Base-by-base conservation (phyloP, 1,284 basidiomycete species). In the Retiboletus fuscus region DNA sequence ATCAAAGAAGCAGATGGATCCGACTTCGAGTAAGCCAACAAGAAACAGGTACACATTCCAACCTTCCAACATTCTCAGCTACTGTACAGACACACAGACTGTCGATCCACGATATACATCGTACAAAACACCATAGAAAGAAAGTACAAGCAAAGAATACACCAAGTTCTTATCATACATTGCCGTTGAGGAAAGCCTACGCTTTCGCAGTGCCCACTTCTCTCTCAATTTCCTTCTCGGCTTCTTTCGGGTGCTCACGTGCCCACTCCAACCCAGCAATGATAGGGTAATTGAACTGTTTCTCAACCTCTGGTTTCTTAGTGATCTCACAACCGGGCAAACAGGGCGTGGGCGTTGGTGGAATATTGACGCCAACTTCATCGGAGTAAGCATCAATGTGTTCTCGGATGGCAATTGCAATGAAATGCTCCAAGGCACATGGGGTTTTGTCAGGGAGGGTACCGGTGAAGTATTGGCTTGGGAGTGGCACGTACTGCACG, bases 251-350 rank as follows among this genome's bases (percentile, higher is more conserved):
- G 34, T 71, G 43, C 61, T 72, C 70, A 11, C 22, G 41, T n/a
- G 43, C 70, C 71, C 71, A 70, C 39, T 75, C 65, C 3, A 69
- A 61, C 12, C 71, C 58, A 5, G 43, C 30, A 39, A 74, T 68
- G 58, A 71, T 30, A 39, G 72, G 72, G 12, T 67, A 71, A 26
- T 44, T 44, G 20, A 39, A 49, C 30, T 43, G 43, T 22, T 20
- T 46, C 34, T 61, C 66, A 6, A 46, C 16, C 34, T 24, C 13
- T 16, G 62, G 30, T 61, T 72, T 73, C 61, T 74, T 39, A 24
- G 2, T 15, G 15, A 67, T 43, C 13, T 26, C 47, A 55, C 15
- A 7, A 10, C 5, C 10, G 18, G 22, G 62, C 16, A 49, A 3
- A n/a, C n/a, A n/a, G n/a, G n/a, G n/a, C 3, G 39, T 13, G 30